Evolutionary conservation across 2,329 filamentous ascomycete species (phyloP).

Genomic region (Talaromyces funiculosus): DNA sequence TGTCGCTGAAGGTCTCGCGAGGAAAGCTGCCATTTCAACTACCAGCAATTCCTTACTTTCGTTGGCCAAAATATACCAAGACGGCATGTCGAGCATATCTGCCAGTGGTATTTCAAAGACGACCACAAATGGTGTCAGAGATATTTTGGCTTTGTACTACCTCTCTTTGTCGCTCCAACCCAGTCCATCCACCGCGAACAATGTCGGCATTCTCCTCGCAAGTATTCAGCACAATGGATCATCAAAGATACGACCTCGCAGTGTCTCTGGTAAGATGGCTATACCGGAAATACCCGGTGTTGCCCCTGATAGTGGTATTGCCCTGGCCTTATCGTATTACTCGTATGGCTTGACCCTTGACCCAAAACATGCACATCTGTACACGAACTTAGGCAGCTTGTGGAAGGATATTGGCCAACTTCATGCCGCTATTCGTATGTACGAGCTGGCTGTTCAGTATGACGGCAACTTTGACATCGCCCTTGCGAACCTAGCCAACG

Average conservation of each 20-base stretch:
- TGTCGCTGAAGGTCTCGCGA: conserved; percentile 64
- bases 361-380: conserved; percentile 84
- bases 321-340: conserved; percentile 86
- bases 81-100: conserved; percentile 76
- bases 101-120: conserved; percentile 48
- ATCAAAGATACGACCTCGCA: conserved; percentile 31
- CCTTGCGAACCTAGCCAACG: conserved; percentile 91
- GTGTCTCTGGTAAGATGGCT: conserved; percentile 32
- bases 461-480: conserved; percentile 97
- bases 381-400: conserved; percentile 91
- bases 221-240: conserved; percentile 70
- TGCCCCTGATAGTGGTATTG: conserved; percentile 75
- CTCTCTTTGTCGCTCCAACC: conserved; percentile 89
- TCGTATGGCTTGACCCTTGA: conserved; percentile 88
- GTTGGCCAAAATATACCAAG: conserved; percentile 94
- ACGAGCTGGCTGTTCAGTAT: conserved; percentile 86
- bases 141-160: conserved; percentile 93
- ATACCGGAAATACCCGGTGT: conserved; percentile 65
- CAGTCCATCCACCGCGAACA: conserved; percentile 95
- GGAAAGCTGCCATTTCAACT: conserved; percentile 78
- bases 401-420: conserved; percentile 95
- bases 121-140: conserved; percentile 71
- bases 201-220: conserved; percentile 93
- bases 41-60: conserved; percentile 94
- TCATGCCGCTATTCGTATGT: conserved; percentile 90